phyloP scores from a whole-genome alignment of 2,329 filamentous ascomycete species.

The Arthrobotrys sinensis region DNA sequence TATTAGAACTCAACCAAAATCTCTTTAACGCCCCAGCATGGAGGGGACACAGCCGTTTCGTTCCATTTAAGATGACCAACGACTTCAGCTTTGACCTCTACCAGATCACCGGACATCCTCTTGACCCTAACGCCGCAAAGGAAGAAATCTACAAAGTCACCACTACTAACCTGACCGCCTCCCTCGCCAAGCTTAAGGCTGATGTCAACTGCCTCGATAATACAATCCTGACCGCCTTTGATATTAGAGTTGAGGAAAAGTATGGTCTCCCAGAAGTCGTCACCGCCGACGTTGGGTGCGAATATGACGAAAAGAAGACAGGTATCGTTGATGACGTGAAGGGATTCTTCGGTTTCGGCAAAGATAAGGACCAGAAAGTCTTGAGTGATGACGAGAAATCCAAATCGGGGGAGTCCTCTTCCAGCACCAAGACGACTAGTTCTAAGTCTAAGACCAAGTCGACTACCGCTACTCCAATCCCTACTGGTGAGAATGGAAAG shows the following conservation, averaged over 20 bases:
- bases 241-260: slow-evolving; percentile 78
- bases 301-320: slow-evolving; percentile 82
- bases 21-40: slow-evolving; percentile 85
- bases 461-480: slow-evolving; percentile 65
- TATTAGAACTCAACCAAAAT: slow-evolving; percentile 78
- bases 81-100: slow-evolving; percentile 78
- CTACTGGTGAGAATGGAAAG: slow-evolving; percentile 70
- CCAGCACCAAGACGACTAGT: slow-evolving; percentile 71
- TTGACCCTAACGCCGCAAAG: slow-evolving; percentile 67
- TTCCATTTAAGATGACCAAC: slow-evolving; percentile 81
- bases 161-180: slow-evolving; percentile 88
- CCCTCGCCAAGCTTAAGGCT: slow-evolving; percentile 82
- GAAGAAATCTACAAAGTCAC: slow-evolving; percentile 77
- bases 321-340: slow-evolving; percentile 86
- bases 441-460: slow-evolving; percentile 64
- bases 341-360: slow-evolving; percentile 86
- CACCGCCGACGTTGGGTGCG: slow-evolving; percentile 85
- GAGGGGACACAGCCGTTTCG: slow-evolving; percentile 83
- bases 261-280: slow-evolving; percentile 85
- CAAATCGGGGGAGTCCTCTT: slow-evolving; percentile 69
- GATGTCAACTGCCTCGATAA: slow-evolving; percentile 82
- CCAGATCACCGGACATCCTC: slow-evolving; percentile 65
- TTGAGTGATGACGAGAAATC: slow-evolving; percentile 73
- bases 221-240: slow-evolving; percentile 85
- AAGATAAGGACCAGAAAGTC: slow-evolving; percentile 78